phyloP scores from a whole-genome alignment of 768 basidiomycete species.

The Floccularia luteovirens region DNA sequence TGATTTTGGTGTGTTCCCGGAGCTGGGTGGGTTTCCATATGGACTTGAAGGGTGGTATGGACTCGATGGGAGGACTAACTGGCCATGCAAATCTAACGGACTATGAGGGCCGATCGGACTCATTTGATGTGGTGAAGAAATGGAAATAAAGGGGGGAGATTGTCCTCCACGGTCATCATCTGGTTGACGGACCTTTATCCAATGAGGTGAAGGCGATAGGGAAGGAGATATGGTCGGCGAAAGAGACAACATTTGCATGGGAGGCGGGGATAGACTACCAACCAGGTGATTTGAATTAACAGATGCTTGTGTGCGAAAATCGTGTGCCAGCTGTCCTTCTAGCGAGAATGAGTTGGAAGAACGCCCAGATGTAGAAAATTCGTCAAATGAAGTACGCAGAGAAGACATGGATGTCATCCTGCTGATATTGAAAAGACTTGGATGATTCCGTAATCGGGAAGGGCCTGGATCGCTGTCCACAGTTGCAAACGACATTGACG shows the following conservation, averaged over 20 bases:
- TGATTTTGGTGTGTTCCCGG: slow-evolving; percentile 54
- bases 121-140: slow-evolving; percentile 27
- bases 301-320: slow-evolving; percentile 67
- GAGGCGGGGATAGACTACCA: slow-evolving; percentile 68
- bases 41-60: slow-evolving; percentile 46
- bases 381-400: slow-evolving; percentile 64
- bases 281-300: slow-evolving; percentile 44
- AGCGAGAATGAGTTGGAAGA: slow-evolving; percentile 76
- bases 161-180: slow-evolving; percentile 26
- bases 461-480: slow-evolving; percentile 87
- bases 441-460: slow-evolving; percentile 52
- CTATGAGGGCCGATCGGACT: slow-evolving; percentile 30
- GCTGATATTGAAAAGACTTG: slow-evolving; percentile 58
- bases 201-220: slow-evolving; percentile 40
- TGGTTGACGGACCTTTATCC: slow-evolving; percentile 42
- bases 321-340: slow-evolving; percentile 68
- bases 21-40: slow-evolving; percentile 45
- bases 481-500: slow-evolving; percentile 74
- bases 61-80: no score
- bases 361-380: slow-evolving; percentile 64
- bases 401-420: slow-evolving; percentile 76
- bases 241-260: slow-evolving; percentile 66
- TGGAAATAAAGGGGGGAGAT: slow-evolving; percentile 27
- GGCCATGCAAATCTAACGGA: slow-evolving; percentile 17
- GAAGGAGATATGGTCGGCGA: slow-evolving; percentile 55